Base-by-base conservation (phyloP, 2,329 filamentous ascomycete genomes). In the Tolypocladium inflatum region DNA sequence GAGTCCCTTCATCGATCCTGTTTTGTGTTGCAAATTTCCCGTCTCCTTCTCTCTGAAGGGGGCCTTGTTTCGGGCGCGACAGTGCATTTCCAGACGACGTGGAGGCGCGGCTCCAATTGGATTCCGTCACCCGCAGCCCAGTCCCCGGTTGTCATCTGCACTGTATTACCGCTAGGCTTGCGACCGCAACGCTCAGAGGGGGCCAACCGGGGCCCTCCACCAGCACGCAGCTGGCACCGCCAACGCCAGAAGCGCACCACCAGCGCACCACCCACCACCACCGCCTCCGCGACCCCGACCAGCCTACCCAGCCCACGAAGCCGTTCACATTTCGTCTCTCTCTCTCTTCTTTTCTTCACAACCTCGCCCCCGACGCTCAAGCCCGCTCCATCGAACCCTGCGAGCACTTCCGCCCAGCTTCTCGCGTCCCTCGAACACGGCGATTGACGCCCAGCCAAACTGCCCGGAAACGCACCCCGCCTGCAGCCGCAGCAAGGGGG, bases 401-500 rank as follows among this genome's bases (percentile, higher is more conserved):
- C 48, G 48, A 51, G 48, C 48, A 35, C 7, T 21, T 51, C 26
- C 11, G 42, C 33, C 55, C 26, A 17, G 21, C 42, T 26, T 17
- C 21, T 26, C 43, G 42, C 41, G 54, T 55, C n/a, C 10, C 13
- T 55, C 54, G 26, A 35, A 5, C 19, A 21, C 48, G 17, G 26
- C 48, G 30, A 51, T 21, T 51, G 48, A 51, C 48, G 48, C 48
- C 53, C 21, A 43, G 39, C 37, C 53, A 13, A 30, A 35, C 53
- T 17, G 37, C 19, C 19, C 26, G 38, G 53, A n/a, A 5, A 42
- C 30, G 23, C 50, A 17, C 51, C 33, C 56, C 41, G 56, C 35
- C 56, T 57, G 56, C 56, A 54, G 50, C 52, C 30, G 41, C 51
- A 26, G 45, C 56, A 48, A 57, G 57, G 53, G 57, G 57, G 57